These are phyloP conservation scores for Populus ilicifolia DNA, from an alignment of 345 rosid genomes.

Conservation along the genomic window DNA sequence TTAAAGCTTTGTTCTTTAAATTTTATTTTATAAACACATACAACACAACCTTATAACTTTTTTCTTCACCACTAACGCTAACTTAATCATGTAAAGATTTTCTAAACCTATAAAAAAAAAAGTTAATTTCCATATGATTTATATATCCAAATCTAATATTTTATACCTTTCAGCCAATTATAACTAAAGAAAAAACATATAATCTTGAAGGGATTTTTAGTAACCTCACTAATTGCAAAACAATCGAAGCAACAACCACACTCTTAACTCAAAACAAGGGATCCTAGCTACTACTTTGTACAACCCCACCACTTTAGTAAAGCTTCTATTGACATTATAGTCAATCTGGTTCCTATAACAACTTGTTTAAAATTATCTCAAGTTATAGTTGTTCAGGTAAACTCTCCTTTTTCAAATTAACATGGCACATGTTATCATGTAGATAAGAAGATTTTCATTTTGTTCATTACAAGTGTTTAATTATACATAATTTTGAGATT, in stretches of 20 bases:
- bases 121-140: too few relatives aligned
- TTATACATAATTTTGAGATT: not conserved
- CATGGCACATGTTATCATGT: slow-evolving; percentile 21
- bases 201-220: too few relatives aligned
- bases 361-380: slow-evolving; percentile 7
- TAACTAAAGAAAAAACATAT: too few relatives aligned
- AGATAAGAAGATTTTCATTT: not conserved
- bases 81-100: too few relatives aligned
- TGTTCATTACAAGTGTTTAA: slow-evolving; percentile 4
- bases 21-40: too few relatives aligned
- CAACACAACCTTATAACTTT: too few relatives aligned
- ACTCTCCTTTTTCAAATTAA: slow-evolving; percentile 6
- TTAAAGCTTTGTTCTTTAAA: too few relatives aligned
- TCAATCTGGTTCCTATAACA: slow-evolving; percentile 21
- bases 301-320: slow-evolving; percentile 11
- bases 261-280: slow-evolving; percentile 3
- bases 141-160: too few relatives aligned
- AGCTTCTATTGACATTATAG: slow-evolving; percentile 18
- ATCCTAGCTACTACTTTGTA: slow-evolving; percentile 3
- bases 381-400: slow-evolving; percentile 10
- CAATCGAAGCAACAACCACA: slow-evolving; percentile 11
- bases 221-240: not conserved
- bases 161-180: too few relatives aligned
- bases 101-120: too few relatives aligned
- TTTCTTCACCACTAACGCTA: too few relatives aligned